Evolutionary conservation across 176 grass and related monocot species (phyloP).

Genomic region (Tuctoria greenei): DNA sequence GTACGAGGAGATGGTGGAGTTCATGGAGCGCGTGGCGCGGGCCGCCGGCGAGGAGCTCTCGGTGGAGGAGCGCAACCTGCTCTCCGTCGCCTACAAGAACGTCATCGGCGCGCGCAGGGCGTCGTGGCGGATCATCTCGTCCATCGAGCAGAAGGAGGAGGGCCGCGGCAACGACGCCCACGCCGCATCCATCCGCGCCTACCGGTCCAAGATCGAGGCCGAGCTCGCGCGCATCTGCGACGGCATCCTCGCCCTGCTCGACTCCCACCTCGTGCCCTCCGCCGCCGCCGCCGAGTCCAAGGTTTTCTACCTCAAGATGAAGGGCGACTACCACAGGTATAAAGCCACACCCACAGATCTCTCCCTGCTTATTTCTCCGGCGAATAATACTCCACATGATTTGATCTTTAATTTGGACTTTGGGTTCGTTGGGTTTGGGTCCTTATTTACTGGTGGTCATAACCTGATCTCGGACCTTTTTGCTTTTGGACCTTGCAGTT

Average conservation of each 20-base stretch:
- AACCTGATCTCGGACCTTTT: not conserved
- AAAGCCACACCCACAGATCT: not conserved
- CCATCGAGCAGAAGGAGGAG: slow-evolving; percentile 93
- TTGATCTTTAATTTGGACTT: not conserved
- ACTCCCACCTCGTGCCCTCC: slow-evolving; percentile 80
- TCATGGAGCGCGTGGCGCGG: slow-evolving; percentile 78
- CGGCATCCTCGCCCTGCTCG: slow-evolving; percentile 73
- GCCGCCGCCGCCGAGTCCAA: slow-evolving; percentile 69
- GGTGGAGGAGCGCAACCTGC: slow-evolving; percentile 85
- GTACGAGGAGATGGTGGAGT: slow-evolving; percentile 93
- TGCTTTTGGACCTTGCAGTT: not conserved
- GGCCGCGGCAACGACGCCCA: slow-evolving; percentile 74
- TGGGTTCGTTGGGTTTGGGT: not conserved
- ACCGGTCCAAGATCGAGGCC: slow-evolving; percentile 78
- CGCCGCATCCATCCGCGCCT: slow-evolving; percentile 58
- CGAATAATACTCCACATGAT: not conserved
- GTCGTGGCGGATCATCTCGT: slow-evolving; percentile 84
- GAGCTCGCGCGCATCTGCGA: slow-evolving; percentile 81
- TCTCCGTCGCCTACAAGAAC: slow-evolving; percentile 90
- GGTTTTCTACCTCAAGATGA: slow-evolving; percentile 97
- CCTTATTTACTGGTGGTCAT: not conserved
- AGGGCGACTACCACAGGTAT: slow-evolving; percentile 87
- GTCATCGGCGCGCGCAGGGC: slow-evolving; percentile 77
- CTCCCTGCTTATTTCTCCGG: not conserved
- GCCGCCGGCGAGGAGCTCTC: slow-evolving; percentile 71